Conservation (phyloP, 805 yeast genomes). For the Candida chilensis region DNA sequence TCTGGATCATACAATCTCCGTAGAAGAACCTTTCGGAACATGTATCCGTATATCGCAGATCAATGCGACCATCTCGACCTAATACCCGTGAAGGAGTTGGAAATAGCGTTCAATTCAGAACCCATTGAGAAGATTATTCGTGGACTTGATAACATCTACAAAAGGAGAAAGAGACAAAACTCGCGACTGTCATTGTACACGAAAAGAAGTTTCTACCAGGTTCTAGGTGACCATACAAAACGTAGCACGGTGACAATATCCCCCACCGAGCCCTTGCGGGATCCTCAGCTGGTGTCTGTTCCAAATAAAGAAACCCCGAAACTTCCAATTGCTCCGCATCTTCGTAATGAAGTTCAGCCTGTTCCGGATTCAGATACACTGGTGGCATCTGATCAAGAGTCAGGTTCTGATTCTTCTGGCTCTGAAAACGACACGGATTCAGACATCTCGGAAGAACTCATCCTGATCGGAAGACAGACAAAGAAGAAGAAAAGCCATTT, state of each 20-base stretch:
- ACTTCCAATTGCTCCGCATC: too few relatives aligned
- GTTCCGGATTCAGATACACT: too few relatives aligned
- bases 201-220: slow-evolving; percentile 1
- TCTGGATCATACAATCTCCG: slow-evolving; percentile 1
- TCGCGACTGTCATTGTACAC: background rate
- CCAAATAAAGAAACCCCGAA: too few relatives aligned
- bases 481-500: slow-evolving; percentile 20
- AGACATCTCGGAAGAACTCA: too few relatives aligned
- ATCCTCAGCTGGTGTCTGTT: too few relatives aligned
- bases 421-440: too few relatives aligned
- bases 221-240: slow-evolving; percentile 1
- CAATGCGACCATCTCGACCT: background rate
- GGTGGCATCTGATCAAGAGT: too few relatives aligned
- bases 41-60: slow-evolving; percentile 1
- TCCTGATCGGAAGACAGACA: slow-evolving; percentile 10
- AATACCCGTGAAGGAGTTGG: background rate
- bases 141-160: background rate
- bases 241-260: too few relatives aligned
- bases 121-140: background rate
- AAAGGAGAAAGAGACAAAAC: background rate
- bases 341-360: too few relatives aligned
- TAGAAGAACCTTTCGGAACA: background rate
- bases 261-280: too few relatives aligned
- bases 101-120: background rate
- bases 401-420: too few relatives aligned